phyloP scores from a whole-genome alignment of 257 asterid species.

The Rubia yunnanensis region DNA sequence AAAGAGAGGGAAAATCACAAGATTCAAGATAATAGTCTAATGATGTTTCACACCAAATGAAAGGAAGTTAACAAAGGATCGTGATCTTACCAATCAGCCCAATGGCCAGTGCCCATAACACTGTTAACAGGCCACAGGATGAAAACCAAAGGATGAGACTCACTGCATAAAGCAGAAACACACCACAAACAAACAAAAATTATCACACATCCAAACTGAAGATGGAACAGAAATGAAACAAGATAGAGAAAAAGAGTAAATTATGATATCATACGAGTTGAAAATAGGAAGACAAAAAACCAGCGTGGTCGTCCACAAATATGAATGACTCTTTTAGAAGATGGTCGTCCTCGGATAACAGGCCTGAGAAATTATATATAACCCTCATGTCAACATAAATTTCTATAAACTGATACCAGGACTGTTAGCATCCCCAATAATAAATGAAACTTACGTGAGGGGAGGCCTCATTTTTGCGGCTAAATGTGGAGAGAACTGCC shows the following conservation, averaged over 20 bases:
- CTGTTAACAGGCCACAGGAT: slow-evolving; percentile 65
- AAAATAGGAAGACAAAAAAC: slow-evolving; percentile 61
- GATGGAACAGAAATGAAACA: not conserved
- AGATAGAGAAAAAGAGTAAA: not conserved
- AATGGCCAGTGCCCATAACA: slow-evolving; percentile 51
- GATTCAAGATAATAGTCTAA: not conserved
- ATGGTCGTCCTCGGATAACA: slow-evolving; percentile 97
- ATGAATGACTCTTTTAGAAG: slow-evolving; percentile 66
- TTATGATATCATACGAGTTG: slow-evolving; percentile 33
- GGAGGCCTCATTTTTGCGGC: slow-evolving; percentile 99
- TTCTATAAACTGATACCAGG: not conserved
- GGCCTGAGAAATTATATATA: slow-evolving; percentile 46
- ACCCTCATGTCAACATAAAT: slow-evolving; percentile 5
- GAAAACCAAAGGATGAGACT: slow-evolving; percentile 75
- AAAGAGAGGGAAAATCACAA: slow-evolving; percentile 11
- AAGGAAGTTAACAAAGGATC: slow-evolving; percentile 2
- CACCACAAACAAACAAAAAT: not conserved
- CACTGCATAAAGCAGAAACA: slow-evolving; percentile 33
- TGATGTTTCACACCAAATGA: not conserved
- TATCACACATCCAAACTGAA: not conserved
- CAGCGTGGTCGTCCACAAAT: slow-evolving; percentile 95
- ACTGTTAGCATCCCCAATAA: not conserved
- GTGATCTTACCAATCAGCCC: slow-evolving; percentile 64
- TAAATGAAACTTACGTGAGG: slow-evolving; percentile 51
- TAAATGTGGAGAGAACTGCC: slow-evolving; percentile 90